Base-by-base conservation (phyloP, 2,329 filamentous ascomycete species). In the Fusarium papillatum region DNA sequence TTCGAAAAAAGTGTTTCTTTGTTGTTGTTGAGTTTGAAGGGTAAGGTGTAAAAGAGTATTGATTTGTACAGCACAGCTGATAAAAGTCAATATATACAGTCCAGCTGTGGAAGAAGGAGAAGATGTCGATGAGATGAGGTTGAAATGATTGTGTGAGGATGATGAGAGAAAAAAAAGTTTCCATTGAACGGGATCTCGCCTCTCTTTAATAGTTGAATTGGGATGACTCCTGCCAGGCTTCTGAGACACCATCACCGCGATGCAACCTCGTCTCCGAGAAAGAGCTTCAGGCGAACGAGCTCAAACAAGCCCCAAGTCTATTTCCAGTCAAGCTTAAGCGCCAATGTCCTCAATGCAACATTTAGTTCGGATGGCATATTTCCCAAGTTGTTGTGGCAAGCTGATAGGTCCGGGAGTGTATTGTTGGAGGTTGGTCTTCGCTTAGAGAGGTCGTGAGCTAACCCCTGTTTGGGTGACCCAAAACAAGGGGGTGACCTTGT, bases 401-500 rank as follows among this genome's bases (percentile, higher is more conserved):
- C 13, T 43, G 17, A 26, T 41, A 41, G 39, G 19, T 29, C 55
- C 41, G 26, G 63, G 10, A 29, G 46, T 48, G 3, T 16, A 55
- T 59, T 10, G 3, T 68, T 14, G 26, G 46, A 19, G 17, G 50
- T 57, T 29, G 66, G 46, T 17, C n/a, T 38, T 68, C 41, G 66
- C 63, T 69, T 60, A 53, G 19, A 29, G 36, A 41, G 38, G 38
- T 19, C 29, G 29, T 22, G 31, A 46, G 9, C 22, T 4, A 43
- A 43, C 46, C 62, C 67, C 11, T 59, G 70, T 53, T 50, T 5
- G 46, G 46, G 24, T 5, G 63, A n/a, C n/a, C 46, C 55, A 38
- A 66, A 61, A 50, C 65, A 55, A 75, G 75, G 72, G 46, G 72
- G 70, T 57, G n/a, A 41, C 55, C 22, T 17, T 50, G 16, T 34